Evolutionary conservation across 805 yeast genomes (phyloP).

Genomic region (Hanseniaspora mollemarum): DNA sequence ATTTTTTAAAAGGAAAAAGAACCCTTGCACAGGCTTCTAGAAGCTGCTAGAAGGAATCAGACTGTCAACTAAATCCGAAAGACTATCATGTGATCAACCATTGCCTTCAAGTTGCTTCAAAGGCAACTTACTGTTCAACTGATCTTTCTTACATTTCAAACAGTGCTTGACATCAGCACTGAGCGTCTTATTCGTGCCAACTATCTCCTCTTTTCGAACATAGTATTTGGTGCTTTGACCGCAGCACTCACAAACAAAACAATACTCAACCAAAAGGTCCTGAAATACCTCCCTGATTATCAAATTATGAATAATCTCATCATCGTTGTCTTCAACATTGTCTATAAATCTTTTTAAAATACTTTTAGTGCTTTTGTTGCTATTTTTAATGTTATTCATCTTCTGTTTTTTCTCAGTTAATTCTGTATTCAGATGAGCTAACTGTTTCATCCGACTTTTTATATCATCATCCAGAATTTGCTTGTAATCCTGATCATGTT

Average conservation of each 20-base stretch:
- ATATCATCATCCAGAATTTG: constrained; percentile 37
- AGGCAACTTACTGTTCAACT: neutral
- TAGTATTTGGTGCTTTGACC: neutral
- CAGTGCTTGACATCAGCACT: neutral
- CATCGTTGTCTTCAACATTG: constrained; percentile 11
- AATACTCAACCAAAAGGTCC: neutral
- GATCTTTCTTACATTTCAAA: neutral
- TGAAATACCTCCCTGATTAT: neutral
- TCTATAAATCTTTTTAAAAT: constrained; percentile 3
- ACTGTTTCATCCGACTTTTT: constrained; percentile 31
- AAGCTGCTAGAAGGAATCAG: neutral
- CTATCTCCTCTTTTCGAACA: neutral
- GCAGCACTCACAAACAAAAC: neutral
- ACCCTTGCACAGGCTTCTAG: neutral
- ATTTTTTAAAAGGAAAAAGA: neutral
- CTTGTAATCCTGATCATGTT: constrained; percentile 37
- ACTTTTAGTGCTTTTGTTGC: neutral
- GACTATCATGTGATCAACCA: too few relatives aligned
- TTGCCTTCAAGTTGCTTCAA: neutral
- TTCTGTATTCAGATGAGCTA: constrained; percentile 32
- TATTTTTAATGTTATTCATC: neutral
- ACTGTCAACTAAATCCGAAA: too few relatives aligned
- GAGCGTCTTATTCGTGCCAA: neutral
- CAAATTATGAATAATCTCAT: constrained; percentile 3
- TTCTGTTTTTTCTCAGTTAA: constrained; percentile 17